These are phyloP conservation scores for Tylopilus orsonianus DNA, from an alignment of 1,284 basidiomycete genomes.

Conservation along the genomic window DNA sequence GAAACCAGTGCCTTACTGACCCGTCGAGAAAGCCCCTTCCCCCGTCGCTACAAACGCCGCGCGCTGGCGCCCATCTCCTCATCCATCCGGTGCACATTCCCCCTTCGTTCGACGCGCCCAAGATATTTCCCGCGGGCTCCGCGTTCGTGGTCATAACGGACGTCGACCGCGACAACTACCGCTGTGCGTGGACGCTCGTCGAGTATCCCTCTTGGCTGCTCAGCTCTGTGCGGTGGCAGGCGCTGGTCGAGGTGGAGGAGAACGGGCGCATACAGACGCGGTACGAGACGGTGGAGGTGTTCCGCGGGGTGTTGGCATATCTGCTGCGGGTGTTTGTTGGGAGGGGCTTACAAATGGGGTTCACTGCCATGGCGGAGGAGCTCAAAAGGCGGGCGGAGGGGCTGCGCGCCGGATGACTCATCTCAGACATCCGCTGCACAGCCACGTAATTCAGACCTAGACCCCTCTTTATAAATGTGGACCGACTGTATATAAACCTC, in stretches of 20 bases:
- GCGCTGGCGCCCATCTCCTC: constrained; percentile 45
- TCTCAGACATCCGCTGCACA: constrained; percentile 30
- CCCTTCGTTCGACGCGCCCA: constrained; percentile 46
- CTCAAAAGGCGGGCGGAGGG: constrained; percentile 55
- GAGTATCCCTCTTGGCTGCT: constrained; percentile 50
- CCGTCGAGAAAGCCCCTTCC: constrained; percentile 40
- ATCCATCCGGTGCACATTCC: constrained; percentile 59
- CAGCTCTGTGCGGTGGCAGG: constrained; percentile 62
- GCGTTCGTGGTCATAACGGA: constrained; percentile 43
- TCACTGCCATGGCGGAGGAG: constrained; percentile 55
- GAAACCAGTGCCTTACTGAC: constrained; percentile 52
- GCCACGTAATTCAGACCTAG: constrained; percentile 30
- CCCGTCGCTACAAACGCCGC: constrained; percentile 42
- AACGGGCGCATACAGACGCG: constrained; percentile 43
- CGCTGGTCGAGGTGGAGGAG: constrained; percentile 49
- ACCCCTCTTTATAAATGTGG: constrained; percentile 11
- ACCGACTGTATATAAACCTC: constrained; percentile 15
- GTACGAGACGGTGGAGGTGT: constrained; percentile 67
- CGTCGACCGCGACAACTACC: constrained; percentile 51
- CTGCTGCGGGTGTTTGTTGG: constrained; percentile 49
- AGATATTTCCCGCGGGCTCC: constrained; percentile 35
- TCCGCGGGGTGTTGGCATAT: constrained; percentile 56
- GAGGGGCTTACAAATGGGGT: constrained; percentile 44
- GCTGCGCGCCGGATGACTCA: constrained; percentile 14
- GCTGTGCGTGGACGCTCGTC: constrained; percentile 55